Evolutionary conservation across 1,284 basidiomycete species (phyloP).

Genomic region (Rhodotorula sp.): DNA sequence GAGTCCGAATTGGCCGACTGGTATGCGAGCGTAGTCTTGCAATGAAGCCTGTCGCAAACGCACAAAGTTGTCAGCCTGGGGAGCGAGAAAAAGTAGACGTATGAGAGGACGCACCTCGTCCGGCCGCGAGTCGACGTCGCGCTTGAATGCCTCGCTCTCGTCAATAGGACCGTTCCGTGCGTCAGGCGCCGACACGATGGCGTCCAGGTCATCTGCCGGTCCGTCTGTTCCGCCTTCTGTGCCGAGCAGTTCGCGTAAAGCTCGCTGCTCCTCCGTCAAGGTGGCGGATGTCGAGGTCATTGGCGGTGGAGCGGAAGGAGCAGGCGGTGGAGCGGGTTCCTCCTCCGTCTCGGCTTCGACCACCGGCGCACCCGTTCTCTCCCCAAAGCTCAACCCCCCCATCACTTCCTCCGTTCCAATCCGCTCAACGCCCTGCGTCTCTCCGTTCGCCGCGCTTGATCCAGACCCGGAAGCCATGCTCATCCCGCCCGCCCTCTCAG

Average conservation of each 20-base stretch:
- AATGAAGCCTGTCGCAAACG: constrained; percentile 48
- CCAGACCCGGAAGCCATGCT: constrained; percentile 1
- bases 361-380: constrained; percentile 45
- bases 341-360: constrained; percentile 43
- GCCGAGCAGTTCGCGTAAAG: constrained; percentile 68
- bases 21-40: constrained; percentile 85
- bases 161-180: constrained; percentile 52
- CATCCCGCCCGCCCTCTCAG: constrained; percentile 27
- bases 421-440: constrained; percentile 42
- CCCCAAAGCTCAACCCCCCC: constrained; percentile 45
- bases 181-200: constrained; percentile 57
- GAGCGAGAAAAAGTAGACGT: too few species aligned
- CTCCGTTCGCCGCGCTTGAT: not conserved
- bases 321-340: not conserved
- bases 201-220: constrained; percentile 52
- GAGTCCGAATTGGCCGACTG: constrained; percentile 87
- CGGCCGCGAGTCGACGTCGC: constrained; percentile 74
- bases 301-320: not conserved
- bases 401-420: constrained; percentile 36
- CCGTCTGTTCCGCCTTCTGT: constrained; percentile 50
- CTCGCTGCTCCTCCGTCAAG: constrained; percentile 60
- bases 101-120: constrained; percentile 52
- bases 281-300: not conserved
- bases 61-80: too few species aligned
- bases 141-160: constrained; percentile 74